Evolutionary conservation across 345 rosid species (phyloP).

Genomic region (Pistacia integerrima): DNA sequence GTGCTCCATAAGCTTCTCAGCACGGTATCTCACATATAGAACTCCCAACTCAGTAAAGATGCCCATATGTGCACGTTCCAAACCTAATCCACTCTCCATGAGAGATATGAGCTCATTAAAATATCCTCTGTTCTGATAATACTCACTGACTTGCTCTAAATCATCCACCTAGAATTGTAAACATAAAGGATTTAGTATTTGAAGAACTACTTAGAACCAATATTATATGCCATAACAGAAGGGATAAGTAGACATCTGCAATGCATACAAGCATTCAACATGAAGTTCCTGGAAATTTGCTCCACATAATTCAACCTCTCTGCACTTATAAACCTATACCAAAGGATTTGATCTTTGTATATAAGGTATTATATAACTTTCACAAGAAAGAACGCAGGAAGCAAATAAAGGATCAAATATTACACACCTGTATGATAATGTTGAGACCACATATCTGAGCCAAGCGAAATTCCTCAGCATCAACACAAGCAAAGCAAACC

Average conservation of each 20-base stretch:
- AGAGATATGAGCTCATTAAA: constrained; percentile 96
- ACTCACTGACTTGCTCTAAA: constrained; percentile 94
- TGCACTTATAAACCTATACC: too few relatives aligned
- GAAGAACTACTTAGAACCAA: too few relatives aligned
- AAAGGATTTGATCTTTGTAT: too few relatives aligned
- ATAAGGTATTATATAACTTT: too few relatives aligned
- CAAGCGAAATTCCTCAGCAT: constrained; percentile 94
- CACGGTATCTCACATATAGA: constrained; percentile 91
- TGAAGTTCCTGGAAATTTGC: too few relatives aligned
- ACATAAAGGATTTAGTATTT: too few relatives aligned
- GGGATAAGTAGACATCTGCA: too few relatives aligned
- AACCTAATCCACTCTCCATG: constrained; percentile 98
- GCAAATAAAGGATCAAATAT: too few relatives aligned
- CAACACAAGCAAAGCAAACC: constrained; percentile 99
- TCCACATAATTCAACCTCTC: too few relatives aligned
- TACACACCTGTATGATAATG: constrained; percentile 77
- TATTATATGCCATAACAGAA: too few relatives aligned
- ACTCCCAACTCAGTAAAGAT: constrained; percentile 99
- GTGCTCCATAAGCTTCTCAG: constrained; percentile 98
- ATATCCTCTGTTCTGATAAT: constrained; percentile 95
- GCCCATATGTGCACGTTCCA: constrained; percentile 99
- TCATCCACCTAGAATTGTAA: constrained; percentile 76
- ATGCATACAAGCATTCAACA: too few relatives aligned
- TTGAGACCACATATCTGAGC: constrained; percentile 98
- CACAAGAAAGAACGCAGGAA: too few relatives aligned